phyloP scores from a whole-genome alignment of 805 yeast species.

The Cyberlindnera nakhonratchasimensis region DNA sequence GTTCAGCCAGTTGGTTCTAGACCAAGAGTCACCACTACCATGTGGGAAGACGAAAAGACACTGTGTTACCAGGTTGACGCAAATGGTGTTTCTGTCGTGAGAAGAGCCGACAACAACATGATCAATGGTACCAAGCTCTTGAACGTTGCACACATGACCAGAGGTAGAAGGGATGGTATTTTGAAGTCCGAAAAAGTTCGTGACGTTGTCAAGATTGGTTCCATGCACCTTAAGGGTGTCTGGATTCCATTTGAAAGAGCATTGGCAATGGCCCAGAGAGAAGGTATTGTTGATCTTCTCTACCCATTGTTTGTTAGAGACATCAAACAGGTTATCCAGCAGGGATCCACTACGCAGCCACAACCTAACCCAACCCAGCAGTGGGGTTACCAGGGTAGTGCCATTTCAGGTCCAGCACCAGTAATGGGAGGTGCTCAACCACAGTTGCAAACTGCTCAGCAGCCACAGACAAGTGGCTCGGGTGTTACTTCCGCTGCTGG shows the following conservation, averaged over 20 bases:
- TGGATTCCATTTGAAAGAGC: constrained; percentile 90
- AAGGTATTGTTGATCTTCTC: constrained; percentile 63
- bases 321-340: constrained; percentile 48
- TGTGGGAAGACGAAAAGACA: constrained; percentile 89
- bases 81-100: constrained; percentile 72
- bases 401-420: constrained; percentile 12
- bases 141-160: constrained; percentile 82
- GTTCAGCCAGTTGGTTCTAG: constrained; percentile 34
- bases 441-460: constrained; percentile 4
- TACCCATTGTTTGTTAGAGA: constrained; percentile 73
- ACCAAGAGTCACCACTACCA: constrained; percentile 73
- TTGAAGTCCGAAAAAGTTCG: constrained; percentile 72
- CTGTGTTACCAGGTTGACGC: constrained; percentile 84
- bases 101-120: constrained; percentile 83
- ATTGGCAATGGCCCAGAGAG: constrained; percentile 73
- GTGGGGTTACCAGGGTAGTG: constrained; percentile 13
- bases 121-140: constrained; percentile 80
- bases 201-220: constrained; percentile 81
- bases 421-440: constrained; percentile 5
- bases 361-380: constrained; percentile 21
- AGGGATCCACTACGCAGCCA: constrained; percentile 33
- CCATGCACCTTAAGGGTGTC: constrained; percentile 85
- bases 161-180: constrained; percentile 84
- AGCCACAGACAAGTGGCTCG: constrained; percentile 4
- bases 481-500: neutral